Evolutionary conservation across 495 filamentous ascomycete genomes (phyloP), one percentile per base, ranked within the genome.

Genomic region (Chlorociboria aeruginascens): DNA sequence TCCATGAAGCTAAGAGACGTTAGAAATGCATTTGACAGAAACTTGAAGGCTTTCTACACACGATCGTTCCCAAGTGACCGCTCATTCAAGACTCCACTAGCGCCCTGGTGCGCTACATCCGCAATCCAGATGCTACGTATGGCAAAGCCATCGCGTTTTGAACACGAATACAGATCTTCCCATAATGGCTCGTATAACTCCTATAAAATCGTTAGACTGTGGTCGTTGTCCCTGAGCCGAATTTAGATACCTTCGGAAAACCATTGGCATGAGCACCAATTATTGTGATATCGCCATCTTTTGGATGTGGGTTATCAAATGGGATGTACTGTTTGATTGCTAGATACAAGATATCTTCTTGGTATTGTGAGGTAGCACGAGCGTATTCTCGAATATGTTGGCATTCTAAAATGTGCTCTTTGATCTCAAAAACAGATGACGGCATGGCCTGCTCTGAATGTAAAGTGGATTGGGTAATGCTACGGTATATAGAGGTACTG

Each of bases 171-270:
- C 1, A 95, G 68, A 47, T 92, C 84, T 40, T 82, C 83, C 80
- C 85, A 95, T 3, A 93, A 71, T 3, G 89, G 85, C 56, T 94
- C 89, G 61, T 93, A 95, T 13, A 94, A 70, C 67, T 87, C 89
- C 81, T 87, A 49, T 1, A 1, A 3, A 3, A 8, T 37, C 38
- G 34, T 53, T 35, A 49, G 40, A n/a, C 14, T 20, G 16, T 1
- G 11, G 33, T 29, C 10, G 8, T 13, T 16, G 7, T 40, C 3
- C 3, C 6, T 11, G 10, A 32, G n/a, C 16, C 32, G 20, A 4
- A 11, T 28, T 31, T 47, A 11, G 4, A 25, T 25, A 82, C 82
- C 69, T 95, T 95, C n/a, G 83, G 82, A 55, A 94, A 90, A 42
- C 83, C 87, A 66, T 90, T 93, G 9, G 86, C 89, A 63, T 90